Conservation (phyloP, 768 basidiomycete species). For the Antrodiella citrinella region DNA sequence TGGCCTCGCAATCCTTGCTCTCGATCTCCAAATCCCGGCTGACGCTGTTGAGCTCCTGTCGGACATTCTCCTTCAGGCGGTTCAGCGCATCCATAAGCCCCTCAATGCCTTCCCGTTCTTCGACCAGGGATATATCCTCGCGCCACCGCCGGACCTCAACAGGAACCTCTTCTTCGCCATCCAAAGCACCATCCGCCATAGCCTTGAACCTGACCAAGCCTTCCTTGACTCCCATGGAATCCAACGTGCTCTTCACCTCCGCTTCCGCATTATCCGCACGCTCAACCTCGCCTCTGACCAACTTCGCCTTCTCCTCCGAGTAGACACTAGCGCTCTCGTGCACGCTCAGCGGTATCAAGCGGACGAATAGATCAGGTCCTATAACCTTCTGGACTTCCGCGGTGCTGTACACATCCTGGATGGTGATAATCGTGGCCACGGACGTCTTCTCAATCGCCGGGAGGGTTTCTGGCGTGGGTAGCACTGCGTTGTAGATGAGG, state of each 20-base stretch:
- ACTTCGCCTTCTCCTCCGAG: slow-evolving; percentile 97
- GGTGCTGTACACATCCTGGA: slow-evolving; percentile 88
- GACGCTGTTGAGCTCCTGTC: slow-evolving; percentile 51
- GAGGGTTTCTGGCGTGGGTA: slow-evolving; percentile 72
- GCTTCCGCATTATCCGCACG: slow-evolving; percentile 77
- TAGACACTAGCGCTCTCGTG: slow-evolving; percentile 96
- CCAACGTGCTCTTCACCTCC: slow-evolving; percentile 70
- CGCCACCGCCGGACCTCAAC: slow-evolving; percentile 65
- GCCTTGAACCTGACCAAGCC: slow-evolving; percentile 60
- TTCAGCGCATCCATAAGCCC: slow-evolving; percentile 50
- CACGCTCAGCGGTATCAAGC: slow-evolving; percentile 85
- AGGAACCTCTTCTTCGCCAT: slow-evolving; percentile 59
- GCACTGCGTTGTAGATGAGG: slow-evolving; percentile 90
- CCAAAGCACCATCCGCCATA: slow-evolving; percentile 59
- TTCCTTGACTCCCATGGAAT: slow-evolving; percentile 72
- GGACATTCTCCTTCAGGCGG: slow-evolving; percentile 49
- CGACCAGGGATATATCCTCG: slow-evolving; percentile 63
- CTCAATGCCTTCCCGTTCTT: slow-evolving; percentile 64
- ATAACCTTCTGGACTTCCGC: slow-evolving; percentile 93
- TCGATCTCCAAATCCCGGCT: slow-evolving; percentile 72
- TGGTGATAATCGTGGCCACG: slow-evolving; percentile 80
- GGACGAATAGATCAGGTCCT: slow-evolving; percentile 82
- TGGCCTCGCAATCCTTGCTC: slow-evolving; percentile 78
- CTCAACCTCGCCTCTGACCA: slow-evolving; percentile 85
- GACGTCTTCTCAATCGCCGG: slow-evolving; percentile 74